A percentile compares a stretch with the other conserved stretches of the same genome.
Evolutionary conservation across 306 rosid species (phyloP).

Genomic region (Erythrophleum fordii): DNA sequence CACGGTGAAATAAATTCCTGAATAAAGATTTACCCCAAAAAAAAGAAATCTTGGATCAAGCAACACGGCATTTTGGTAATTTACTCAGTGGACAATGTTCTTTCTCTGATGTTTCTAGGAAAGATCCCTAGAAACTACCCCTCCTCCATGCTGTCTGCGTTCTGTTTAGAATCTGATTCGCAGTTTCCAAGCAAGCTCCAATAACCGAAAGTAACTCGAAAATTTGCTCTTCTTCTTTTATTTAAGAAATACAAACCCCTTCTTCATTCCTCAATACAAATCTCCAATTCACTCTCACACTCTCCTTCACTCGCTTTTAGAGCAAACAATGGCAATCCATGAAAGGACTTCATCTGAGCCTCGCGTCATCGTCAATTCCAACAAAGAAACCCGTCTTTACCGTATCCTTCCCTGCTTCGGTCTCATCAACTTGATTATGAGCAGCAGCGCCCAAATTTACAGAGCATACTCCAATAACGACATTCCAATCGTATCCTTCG

Average conservation of each 20-base stretch:
- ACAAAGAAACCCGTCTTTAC: background rate
- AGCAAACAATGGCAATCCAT: background rate
- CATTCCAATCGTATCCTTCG: background rate
- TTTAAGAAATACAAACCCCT: background rate
- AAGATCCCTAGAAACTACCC: background rate
- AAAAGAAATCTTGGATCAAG: too few species aligned
- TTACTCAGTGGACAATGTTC: background rate
- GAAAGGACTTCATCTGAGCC: background rate
- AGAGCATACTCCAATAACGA: background rate
- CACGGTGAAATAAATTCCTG: too few species aligned
- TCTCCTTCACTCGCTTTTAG: background rate
- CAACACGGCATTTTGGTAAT: too few species aligned
- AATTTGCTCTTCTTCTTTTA: background rate
- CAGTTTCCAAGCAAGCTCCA: background rate
- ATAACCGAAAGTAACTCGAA: background rate
- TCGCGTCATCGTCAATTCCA: background rate
- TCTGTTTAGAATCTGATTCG: too few species aligned
- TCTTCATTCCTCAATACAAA: background rate
- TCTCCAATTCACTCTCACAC: background rate
- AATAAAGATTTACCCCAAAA: too few species aligned
- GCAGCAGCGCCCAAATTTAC: slow-evolving; percentile 9
- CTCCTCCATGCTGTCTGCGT: background rate
- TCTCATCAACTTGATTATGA: slow-evolving; percentile 4
- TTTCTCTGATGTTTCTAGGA: background rate
- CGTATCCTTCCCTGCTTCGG: slow-evolving; percentile 5